Percentiles rank a stretch among this genome's conserved stretches.
Conservation (phyloP, 2,329 filamentous ascomycete species). For the Xylariaceae sp. region DNA sequence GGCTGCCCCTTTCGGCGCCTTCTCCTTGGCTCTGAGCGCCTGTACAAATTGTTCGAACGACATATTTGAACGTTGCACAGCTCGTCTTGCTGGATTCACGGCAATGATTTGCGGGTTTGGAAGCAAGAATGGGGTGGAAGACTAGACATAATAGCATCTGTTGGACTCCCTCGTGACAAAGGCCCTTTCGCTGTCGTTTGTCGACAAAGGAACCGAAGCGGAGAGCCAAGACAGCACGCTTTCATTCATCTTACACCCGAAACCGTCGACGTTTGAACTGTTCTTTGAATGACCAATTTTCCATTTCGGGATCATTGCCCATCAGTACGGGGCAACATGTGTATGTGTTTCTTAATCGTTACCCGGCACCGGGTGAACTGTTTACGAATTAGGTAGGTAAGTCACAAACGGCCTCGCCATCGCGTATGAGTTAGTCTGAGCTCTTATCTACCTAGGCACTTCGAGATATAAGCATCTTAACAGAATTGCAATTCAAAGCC, state of each 20-base stretch:
- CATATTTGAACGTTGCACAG: neutral
- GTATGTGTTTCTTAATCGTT: neutral
- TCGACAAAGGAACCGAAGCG: neutral
- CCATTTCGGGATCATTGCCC: neutral
- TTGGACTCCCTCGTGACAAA: neutral
- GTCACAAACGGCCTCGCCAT: no score
- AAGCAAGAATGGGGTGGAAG: neutral
- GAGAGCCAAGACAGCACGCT: neutral
- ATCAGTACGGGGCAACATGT: neutral
- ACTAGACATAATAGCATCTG: neutral
- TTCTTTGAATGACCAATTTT: neutral
- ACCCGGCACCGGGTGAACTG: no score
- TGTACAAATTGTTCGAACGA: neutral
- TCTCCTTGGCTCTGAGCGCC: neutral
- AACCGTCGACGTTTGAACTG: neutral
- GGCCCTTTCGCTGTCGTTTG: neutral
- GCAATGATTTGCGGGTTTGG: neutral
- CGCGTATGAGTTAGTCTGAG: no score
- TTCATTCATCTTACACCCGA: neutral
- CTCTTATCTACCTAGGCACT: neutral
- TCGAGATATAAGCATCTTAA: no score
- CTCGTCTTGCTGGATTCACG: no score
- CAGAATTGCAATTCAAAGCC: no score
- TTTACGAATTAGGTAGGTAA: no score
- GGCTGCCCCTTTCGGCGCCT: no score